Evolutionary conservation across 2,329 filamentous ascomycete species (phyloP), one percentile per base, ranked within the genome.

Genomic region (Xylaria digitata): DNA sequence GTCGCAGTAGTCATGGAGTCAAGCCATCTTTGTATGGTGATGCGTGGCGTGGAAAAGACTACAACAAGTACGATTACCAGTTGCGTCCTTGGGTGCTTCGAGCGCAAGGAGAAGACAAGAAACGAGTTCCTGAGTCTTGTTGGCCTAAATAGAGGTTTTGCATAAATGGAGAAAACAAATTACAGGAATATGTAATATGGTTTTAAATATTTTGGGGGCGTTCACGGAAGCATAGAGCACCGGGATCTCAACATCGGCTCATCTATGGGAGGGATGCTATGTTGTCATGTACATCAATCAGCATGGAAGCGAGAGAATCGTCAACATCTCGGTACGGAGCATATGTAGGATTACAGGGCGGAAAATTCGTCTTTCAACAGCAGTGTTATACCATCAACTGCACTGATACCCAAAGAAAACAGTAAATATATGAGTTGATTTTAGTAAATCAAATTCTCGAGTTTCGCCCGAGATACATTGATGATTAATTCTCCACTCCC

Each of bases 1-100:
- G 95, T 99, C 1, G 95, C 93, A 21, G 96, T 99, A 2, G 95
- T 99, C 66, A 97, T 99, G 91, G 96, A 99, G 77, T 96, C 93
- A 15, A 94, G 89, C 76, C 96, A 99, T 81, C 84, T 98, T 53
- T 99, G 96, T 84, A 99, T 98, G 95, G 94, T 97, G 17, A 98
- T 97, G 94, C 89, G 96, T 53, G 96, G 96, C n/a, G 95, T 99
- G 9, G 89, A 97, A 78, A 97, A 99, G 85, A 94, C 93, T 0
- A 88, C 86, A 46, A 90, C 92, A 57, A 91, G 88, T 19, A 98
- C 96, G 6, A 96, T 96, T 43, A 99, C 96, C 19, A 97, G 94
- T 82, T 98, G 95, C 78, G 96, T 99, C 81, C 87, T 98, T n/a
- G 96, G 96, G 45, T 94, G 94, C 75, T 97, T 99, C 85, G 90